phyloP scores from a whole-genome alignment of 495 filamentous ascomycete species.

The Penicillium steckii region DNA sequence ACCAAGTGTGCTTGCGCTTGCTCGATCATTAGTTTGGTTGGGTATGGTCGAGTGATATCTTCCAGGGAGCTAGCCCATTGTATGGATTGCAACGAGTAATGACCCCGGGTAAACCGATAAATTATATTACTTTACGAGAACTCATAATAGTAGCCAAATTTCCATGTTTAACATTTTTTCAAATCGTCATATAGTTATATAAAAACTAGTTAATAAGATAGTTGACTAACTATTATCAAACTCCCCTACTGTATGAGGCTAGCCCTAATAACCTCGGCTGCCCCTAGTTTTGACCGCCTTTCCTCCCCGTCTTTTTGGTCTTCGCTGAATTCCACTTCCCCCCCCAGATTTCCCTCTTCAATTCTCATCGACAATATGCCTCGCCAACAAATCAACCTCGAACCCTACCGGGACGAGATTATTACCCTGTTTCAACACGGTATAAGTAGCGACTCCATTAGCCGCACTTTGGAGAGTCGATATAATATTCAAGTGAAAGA shows the following conservation, averaged over 20 bases:
- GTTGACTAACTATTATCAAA: too few species aligned
- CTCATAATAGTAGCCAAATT: not conserved
- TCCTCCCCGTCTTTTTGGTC: not conserved
- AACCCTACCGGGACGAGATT: conserved; percentile 29
- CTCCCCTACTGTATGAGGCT: too few species aligned
- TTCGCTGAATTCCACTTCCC: not conserved
- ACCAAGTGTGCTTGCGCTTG: too few species aligned
- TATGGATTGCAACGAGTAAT: conserved; percentile 1
- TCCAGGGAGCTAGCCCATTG: conserved; percentile 9
- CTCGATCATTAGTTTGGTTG: too few species aligned
- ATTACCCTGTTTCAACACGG: conserved; percentile 25
- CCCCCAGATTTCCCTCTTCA: not conserved
- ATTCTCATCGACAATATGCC: conserved; percentile 15
- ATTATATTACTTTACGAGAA: conserved; percentile 1
- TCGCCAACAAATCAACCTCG: conserved; percentile 31
- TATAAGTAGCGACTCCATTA: conserved; percentile 28
- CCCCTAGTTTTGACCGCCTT: conserved; percentile 23
- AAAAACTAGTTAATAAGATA: too few species aligned
- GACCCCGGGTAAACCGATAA: conserved; percentile 12
- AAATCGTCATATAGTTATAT: too few species aligned
- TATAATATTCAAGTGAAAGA: conserved; percentile 31
- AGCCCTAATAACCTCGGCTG: not conserved
- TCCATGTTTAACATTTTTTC: too few species aligned
- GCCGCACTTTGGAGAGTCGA: conserved; percentile 22
- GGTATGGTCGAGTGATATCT: not conserved